phyloP scores from a whole-genome alignment of 1,284 basidiomycete species.

The Rugosomyces carneus region DNA sequence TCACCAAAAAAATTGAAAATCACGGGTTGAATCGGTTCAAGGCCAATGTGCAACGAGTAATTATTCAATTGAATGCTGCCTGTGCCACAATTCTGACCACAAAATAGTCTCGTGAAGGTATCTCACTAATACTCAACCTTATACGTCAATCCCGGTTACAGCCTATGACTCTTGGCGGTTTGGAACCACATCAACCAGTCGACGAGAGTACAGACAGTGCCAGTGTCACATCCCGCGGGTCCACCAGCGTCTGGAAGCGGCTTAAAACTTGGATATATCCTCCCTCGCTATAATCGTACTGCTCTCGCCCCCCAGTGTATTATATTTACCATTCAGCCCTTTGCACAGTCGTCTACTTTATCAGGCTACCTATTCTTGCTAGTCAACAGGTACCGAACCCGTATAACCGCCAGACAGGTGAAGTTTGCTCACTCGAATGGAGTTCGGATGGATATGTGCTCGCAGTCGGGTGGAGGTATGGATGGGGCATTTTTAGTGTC shows the following conservation, averaged over 20 bases:
- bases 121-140: conserved; percentile 65
- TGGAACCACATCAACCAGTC: conserved; percentile 12
- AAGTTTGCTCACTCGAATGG: conserved; percentile 81
- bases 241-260: conserved; percentile 26
- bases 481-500: conserved; percentile 91
- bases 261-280: conserved; percentile 28
- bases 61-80: conserved; percentile 18
- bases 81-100: not conserved
- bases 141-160: conserved; percentile 71
- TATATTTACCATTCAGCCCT: not conserved
- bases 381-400: conserved; percentile 43
- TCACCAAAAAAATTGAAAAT: conserved; percentile 73
- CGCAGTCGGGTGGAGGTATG: conserved; percentile 90
- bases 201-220: conserved; percentile 6
- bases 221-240: conserved; percentile 6
- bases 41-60: conserved; percentile 67
- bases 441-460: conserved; percentile 94
- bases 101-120: conserved; percentile 72
- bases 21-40: conserved; percentile 74
- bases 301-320: not conserved
- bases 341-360: not conserved
- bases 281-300: conserved; percentile 6
- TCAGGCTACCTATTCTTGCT: not conserved
- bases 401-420: conserved; percentile 57
- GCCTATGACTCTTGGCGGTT: conserved; percentile 52